Conservation (phyloP, 495 filamentous ascomycete genomes). For the Neurospora terricola region DNA sequence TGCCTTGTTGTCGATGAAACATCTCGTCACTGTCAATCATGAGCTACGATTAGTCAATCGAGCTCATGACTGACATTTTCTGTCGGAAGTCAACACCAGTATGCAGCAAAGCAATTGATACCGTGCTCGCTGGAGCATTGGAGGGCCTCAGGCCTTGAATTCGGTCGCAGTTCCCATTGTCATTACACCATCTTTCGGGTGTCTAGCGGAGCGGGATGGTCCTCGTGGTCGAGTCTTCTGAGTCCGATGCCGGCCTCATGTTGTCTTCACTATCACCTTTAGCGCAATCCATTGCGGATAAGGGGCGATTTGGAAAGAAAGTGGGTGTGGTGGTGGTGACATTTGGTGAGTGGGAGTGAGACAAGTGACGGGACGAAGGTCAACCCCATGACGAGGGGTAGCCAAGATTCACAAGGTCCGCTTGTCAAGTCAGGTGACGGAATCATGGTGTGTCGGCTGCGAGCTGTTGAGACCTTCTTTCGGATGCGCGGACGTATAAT, state of each 20-base stretch:
- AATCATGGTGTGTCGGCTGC: background rate
- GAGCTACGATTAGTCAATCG: background rate
- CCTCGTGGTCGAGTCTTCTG: background rate
- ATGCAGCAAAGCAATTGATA: background rate
- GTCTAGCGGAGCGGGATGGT: background rate
- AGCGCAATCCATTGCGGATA: background rate
- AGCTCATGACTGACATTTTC: background rate
- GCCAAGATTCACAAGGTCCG: background rate
- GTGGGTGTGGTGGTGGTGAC: background rate
- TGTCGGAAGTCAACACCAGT: background rate
- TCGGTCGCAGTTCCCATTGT: background rate
- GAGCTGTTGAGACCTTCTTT: background rate
- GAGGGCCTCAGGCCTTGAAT: background rate
- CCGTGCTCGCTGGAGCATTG: background rate
- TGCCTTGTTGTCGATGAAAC: background rate
- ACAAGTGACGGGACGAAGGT: conserved; percentile 2
- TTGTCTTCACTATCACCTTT: background rate
- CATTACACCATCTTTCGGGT: background rate
- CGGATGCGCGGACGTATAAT: background rate
- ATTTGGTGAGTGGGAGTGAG: conserved; percentile 1
- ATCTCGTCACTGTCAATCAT: background rate
- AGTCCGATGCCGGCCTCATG: background rate
- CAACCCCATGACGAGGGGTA: conserved; percentile 2
- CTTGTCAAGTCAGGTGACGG: conserved; percentile 1
- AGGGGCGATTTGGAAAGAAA: background rate